Base-by-base conservation (phyloP, 768 basidiomycete genomes). In the Agaricus subrufescens region DNA sequence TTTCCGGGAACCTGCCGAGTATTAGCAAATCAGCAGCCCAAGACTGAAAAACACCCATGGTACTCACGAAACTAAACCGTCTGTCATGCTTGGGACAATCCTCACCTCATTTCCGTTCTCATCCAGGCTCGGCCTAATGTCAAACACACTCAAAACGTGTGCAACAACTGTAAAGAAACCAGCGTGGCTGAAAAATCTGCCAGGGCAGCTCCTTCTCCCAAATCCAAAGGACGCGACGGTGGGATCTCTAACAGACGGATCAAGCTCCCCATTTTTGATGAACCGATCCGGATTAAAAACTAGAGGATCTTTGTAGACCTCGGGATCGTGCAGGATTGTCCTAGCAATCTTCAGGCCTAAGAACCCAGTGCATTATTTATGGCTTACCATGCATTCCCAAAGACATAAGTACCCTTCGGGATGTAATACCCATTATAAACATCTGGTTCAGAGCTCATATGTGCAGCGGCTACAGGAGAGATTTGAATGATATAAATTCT, bases 211-310 rank as follows among this genome's bases (percentile, higher is more conserved):
- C 46, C 68, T 67, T 31, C 46, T 44, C 7, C 72, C 72, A 60
- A 64, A 71, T 14, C 72, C 69, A 56, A 71, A 72, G 25, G 65
- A 66, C 29, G 64, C 63, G 23, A 55, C 54, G 19, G 61, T 64
- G 5, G 70, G 67, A 49, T 69, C 61, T 29, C 62, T 59, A 10
- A 63, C 63, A 43, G 62, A 47, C 0, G 64, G 61, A 54, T 67
- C 62, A 27, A 64, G 58, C 46, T 65, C 57, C 9, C 58, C 58
- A 23, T 63, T 55, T 27, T 60, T 67, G 34, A 71, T 58, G 51
- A 65, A 73, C 4, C 69, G 62, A 29, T 71, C 70, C 1, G 70
- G 71, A 25, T 65, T 60, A 40, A 66, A 71, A 26, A 62, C 61
- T 10, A 63, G 48, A 14, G 65, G 63, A n/a, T 63, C 48, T 9